Base-by-base conservation (phyloP, 1,139 yeast genomes). In the Yamadazyma conglobata region DNA sequence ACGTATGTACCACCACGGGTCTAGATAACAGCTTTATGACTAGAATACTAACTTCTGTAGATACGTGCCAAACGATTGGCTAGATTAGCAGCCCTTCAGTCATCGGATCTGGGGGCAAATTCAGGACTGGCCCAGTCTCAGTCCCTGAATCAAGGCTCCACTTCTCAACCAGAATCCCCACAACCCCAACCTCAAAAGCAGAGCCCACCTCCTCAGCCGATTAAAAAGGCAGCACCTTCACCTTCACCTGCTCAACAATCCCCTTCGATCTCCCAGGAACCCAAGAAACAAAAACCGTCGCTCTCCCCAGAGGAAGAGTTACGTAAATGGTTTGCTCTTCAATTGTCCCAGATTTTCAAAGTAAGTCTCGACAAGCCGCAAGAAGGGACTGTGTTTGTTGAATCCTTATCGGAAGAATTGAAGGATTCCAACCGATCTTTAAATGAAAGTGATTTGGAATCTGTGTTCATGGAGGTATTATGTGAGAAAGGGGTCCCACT, bases 1-100 rank as follows among this genome's bases (percentile, higher is more conserved):
- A 51, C 27, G 54, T 50, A 49, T 35, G 54, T 50, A 27, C 6
- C n/a, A n/a, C n/a, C n/a, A n/a, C n/a, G n/a, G n/a, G n/a, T n/a
- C n/a, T n/a, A n/a, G n/a, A n/a, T n/a, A n/a, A n/a, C n/a, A n/a
- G n/a, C n/a, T n/a, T n/a, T n/a, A n/a, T n/a, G n/a, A n/a, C n/a
- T n/a, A n/a, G n/a, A 3, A 13, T 45, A 52, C 58, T 46, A 55
- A 54, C 43, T 18, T n/a, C n/a, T 38, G 3, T 52, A 72, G 65
- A 71, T 75, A 17, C 65, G 82, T 45, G 78, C 78, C 24, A 75
- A 73, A 46, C 52, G 82, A 28, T 55, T 76, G 44, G 80, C 79
- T n/a, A 67, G 63, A 38, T 52, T 75, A 34, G 66, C 64, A 5
- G 57, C 59, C 21, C 10, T 19, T 19, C 29, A 26, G 10, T 12